Evolutionary conservation across 495 filamentous ascomycete genomes (phyloP), one percentile per base, ranked within the genome.

Genomic region (Daldinia vernicosa): DNA sequence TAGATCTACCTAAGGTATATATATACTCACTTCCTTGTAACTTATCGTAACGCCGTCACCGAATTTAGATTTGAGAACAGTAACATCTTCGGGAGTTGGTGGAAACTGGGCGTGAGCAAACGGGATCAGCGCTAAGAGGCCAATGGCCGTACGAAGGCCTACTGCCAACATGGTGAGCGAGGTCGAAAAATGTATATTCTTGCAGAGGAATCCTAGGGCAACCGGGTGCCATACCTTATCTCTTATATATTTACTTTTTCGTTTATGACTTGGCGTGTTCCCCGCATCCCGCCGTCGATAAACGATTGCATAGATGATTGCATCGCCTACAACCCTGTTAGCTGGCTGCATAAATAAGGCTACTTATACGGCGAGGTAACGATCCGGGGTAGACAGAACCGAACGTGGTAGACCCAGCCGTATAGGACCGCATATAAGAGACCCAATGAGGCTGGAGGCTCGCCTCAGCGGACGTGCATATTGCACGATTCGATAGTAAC

Each of bases 21-120:
- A 27, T 50, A 22, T n/a, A 47, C 78, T 32, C 74, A 89, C 89
- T 79, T 90, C 81, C 80, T 90, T 91, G 68, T 90, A 91, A 19
- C 87, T 88, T 15, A 91, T 90, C 39, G 75, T 82, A 1, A 90
- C 85, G 6, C 86, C 88, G 30, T 88, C 78, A 28, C 86, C 79
- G 54, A 88, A 85, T 64, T 85, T 85, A 11, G 88, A 90, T 24
- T 88, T 58, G 2, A 91, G 64, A 7, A 86, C 79, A 19, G 81
- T 89, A 33, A 89, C 67, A 12, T 79, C 82, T 59, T 89, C 82
- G 1, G 82, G 85, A 1, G 77, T 74, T 5, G 88, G 87, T 37
- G 89, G 89, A 68, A 90, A 89, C 60, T 89, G 87, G 7, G 76
- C 75, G 33, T 15, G 64, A 51, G 51, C 51, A 19, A 50, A 43